Evolutionary conservation across 176 grass and related monocot species (phyloP), one percentile per base, ranked within the genome.

Genomic region (Lolium multiflorum): DNA sequence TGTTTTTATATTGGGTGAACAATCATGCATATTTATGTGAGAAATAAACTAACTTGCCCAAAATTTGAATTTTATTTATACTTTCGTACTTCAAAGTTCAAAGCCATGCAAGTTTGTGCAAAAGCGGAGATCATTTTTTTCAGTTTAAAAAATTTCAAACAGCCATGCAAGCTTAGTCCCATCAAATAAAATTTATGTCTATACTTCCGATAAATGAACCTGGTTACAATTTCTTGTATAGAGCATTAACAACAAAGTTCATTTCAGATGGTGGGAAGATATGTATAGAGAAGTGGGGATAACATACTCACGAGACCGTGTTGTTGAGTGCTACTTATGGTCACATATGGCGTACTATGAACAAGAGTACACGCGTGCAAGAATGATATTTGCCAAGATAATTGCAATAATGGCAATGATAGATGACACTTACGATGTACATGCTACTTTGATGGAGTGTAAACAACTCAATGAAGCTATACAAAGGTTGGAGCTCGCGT

Each of bases 181-280:
- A 52, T 68, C 10, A 39, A 1, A 28, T 82, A 39, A 11, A 7
- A 8, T 21, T 59, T 17, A 7, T 59, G 18, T 59, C 6, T 59
- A 74, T 35, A 31, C 15, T 48, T 74, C 14, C 47, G 22, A 49
- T 49, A 84, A 41, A 71, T 14, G 13, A 41, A 83, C 8, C 7
- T 56, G 39, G 17, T 37, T 5, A 55, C 4, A 54, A 82, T 6
- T 18, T 43, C 14, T 82, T 72, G 46, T 73, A 25, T 0, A 22
- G 17, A 21, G 43, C 9, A 47, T 25, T 66, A 44, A 83, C 47
- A 85, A 66, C 9, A 25, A 24, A 10, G 4, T 6, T 39, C 55
- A 18, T 57, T 44, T 82, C 52, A 90, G 79, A 38, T 90, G 89
- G 84, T 90, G 84, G 89, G 61, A 83, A 58, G 79, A 83, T 61